Evolutionary conservation across 129 eudicot genomes (phyloP), one percentile per base, ranked within the genome.

Genomic region (Glebionis coronaria): DNA sequence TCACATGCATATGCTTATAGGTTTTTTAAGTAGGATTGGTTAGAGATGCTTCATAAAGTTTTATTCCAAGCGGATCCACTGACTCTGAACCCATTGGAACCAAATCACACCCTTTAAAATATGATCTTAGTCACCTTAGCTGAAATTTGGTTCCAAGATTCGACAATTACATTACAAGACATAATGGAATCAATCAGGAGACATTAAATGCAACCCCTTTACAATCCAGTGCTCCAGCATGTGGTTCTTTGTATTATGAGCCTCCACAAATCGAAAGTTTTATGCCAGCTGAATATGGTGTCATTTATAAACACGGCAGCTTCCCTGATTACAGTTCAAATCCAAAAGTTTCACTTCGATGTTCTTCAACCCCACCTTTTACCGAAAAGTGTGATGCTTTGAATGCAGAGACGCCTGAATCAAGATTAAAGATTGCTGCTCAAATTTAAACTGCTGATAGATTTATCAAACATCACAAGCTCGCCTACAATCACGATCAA

Each of bases 381-480:
- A 76, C 69, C 4, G 73, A 66, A 44, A 86, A 81, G 62, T 56
- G 89, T 71, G 54, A 78, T 15, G 74, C 63, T 47, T 53, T 66
- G 18, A 74, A 27, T 42, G 71, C 74, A 21, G 86, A 73, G 74
- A 79, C 88, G 12, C 99, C 97, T 2, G 87, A 93, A 71, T 93
- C 88, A 1, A 86, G 87, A 59, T 70, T 93, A 79, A 86, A 57
- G 80, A 83, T 82, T 65, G 99, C 99, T 44, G 99, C 99, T 19
- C 84, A n/a, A 75, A 93, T n/a, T n/a, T n/a, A n/a, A n/a, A n/a
- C n/a, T n/a, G n/a, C n/a, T n/a, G n/a, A n/a, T n/a, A n/a, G n/a
- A n/a, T n/a, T n/a, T n/a, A n/a, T n/a, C n/a, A n/a, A n/a, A n/a
- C n/a, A n/a, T n/a, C n/a, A n/a, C n/a, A n/a, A n/a, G n/a, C n/a